phyloP scores from a whole-genome alignment of 2,329 filamentous ascomycete species.

The Colletotrichum orchidophilum region DNA sequence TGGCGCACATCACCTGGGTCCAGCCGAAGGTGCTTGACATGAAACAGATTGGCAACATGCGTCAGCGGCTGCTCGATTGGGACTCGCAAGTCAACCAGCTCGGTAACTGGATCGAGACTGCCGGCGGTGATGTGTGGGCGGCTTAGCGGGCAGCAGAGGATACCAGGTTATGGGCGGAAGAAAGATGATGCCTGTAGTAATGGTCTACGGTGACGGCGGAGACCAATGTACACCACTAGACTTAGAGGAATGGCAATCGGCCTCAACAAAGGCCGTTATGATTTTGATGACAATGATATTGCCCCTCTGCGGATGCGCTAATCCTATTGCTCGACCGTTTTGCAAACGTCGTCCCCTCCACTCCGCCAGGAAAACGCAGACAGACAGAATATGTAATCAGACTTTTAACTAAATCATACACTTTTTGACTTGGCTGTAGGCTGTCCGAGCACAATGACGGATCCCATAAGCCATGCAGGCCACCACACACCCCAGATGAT shows the following conservation, averaged over 20 bases:
- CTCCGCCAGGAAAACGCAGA: neutral
- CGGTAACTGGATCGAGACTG: slow-evolving; percentile 95
- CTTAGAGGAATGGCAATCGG: slow-evolving; percentile 17
- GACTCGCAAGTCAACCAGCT: slow-evolving; percentile 95
- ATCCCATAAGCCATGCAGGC: slow-evolving; percentile 84
- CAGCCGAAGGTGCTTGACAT: slow-evolving; percentile 98
- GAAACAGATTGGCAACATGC: slow-evolving; percentile 94
- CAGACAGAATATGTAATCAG: neutral
- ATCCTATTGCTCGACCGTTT: neutral
- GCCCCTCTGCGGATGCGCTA: neutral
- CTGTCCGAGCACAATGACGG: slow-evolving; percentile 61
- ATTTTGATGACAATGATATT: slow-evolving; percentile 23
- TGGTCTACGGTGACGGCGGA: neutral
- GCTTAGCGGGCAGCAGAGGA: slow-evolving; percentile 58
- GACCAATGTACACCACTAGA: slow-evolving; percentile 34
- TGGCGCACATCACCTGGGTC: slow-evolving; percentile 97
- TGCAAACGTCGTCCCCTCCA: neutral
- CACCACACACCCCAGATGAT: slow-evolving; percentile 97
- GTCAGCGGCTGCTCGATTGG: slow-evolving; percentile 89
- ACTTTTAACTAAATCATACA: neutral
- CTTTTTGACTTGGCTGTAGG: neutral
- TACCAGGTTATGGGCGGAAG: neutral
- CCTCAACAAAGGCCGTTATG: slow-evolving; percentile 16
- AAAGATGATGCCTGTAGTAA: slow-evolving; percentile 10
- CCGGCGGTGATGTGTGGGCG: slow-evolving; percentile 96